Evolutionary conservation across 1,284 basidiomycete species (phyloP).

Genomic region (Naganishia sp.): DNA sequence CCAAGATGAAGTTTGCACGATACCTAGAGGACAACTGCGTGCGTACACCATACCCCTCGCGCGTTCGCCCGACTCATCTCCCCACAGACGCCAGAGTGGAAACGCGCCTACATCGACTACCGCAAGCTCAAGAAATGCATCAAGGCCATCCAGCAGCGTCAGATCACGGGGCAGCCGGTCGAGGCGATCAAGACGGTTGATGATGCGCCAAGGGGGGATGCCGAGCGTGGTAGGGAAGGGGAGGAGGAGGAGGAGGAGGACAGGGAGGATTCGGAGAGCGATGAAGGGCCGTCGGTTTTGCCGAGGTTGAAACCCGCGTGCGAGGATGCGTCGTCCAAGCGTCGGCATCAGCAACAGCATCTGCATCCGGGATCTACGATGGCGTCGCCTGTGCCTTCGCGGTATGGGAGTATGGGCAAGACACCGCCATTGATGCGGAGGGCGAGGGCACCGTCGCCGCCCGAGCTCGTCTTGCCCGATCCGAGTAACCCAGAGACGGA

Average conservation of each 20-base stretch:
- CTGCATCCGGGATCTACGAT: background rate
- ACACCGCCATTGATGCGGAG: slow-evolving; percentile 12
- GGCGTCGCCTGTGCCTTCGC: background rate
- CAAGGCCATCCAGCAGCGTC: slow-evolving; percentile 43
- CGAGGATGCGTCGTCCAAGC: background rate
- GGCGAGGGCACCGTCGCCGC: slow-evolving; percentile 25
- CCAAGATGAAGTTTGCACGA: slow-evolving; percentile 35
- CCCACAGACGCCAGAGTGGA: slow-evolving; percentile 52
- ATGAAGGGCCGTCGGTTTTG: slow-evolving; percentile 18
- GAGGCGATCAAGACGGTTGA: slow-evolving; percentile 1
- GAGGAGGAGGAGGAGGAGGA: slow-evolving; percentile 34
- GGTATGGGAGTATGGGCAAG: slow-evolving; percentile 28
- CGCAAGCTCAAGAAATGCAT: slow-evolving; percentile 53
- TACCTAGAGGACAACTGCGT: slow-evolving; percentile 48
- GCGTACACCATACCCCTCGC: background rate
- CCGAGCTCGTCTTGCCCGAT: slow-evolving; percentile 16
- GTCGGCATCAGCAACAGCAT: slow-evolving; percentile 1
- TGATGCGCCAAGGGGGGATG: slow-evolving; percentile 4
- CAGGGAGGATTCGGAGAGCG: slow-evolving; percentile 39
- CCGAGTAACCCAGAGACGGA: slow-evolving; percentile 8
- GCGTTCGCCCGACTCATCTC: background rate
- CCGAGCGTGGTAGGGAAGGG: background rate
- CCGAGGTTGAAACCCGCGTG: slow-evolving; percentile 1
- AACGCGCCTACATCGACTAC: slow-evolving; percentile 55
- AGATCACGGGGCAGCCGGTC: slow-evolving; percentile 8